Base-by-base conservation (phyloP, 2,329 filamentous ascomycete genomes). In the Apiospora aurea region DNA sequence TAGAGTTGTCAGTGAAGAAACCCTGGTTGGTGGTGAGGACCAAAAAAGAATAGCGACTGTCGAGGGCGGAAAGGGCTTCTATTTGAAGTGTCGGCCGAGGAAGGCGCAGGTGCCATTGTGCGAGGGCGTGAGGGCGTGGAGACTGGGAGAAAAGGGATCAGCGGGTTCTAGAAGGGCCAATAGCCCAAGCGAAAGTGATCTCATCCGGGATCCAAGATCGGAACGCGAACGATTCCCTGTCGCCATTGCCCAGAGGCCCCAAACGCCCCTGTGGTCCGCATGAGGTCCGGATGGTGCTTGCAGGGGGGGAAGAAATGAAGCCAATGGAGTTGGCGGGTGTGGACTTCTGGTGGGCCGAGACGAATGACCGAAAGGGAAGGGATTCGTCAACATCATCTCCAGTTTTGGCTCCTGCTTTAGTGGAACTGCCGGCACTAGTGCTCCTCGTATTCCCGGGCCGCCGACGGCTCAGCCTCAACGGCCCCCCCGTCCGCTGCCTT, bases 1-100 rank as follows among this genome's bases (percentile, higher is more conserved):
- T 69, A 64, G 57, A 64, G 57, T 64, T n/a, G 10, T 38, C 57
- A 64, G n/a, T 64, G 57, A 64, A 64, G 57, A 64, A 64, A 64
- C 57, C 57, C 57, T 64, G 34, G 34, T 64, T 21, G 57, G n/a
- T 64, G 57, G 34, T 64, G 57, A 41, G 34, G 21, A 21, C 4
- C 21, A 29, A 57, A 57, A 57, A 18, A 57, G 34, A 64, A n/a
- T 26, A 41, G 34, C 21, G 21, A 38, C n/a, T 41, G 34, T 41
- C 57, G 18, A 38, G 53, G 57, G 34, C 29, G 57, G 57, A 34
- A 64, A 10, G 34, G 8, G 21, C 6, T 26, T n/a, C 57, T 64
- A 64, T 64, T 64, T 64, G 34, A 64, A 41, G 10, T 21, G 10
- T 16, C 21, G 18, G 18, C 18, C 21, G 34, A 13, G 34, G 18